Evolutionary conservation across 805 yeast species (phyloP).

Genomic region (Komagataella pastoris): DNA sequence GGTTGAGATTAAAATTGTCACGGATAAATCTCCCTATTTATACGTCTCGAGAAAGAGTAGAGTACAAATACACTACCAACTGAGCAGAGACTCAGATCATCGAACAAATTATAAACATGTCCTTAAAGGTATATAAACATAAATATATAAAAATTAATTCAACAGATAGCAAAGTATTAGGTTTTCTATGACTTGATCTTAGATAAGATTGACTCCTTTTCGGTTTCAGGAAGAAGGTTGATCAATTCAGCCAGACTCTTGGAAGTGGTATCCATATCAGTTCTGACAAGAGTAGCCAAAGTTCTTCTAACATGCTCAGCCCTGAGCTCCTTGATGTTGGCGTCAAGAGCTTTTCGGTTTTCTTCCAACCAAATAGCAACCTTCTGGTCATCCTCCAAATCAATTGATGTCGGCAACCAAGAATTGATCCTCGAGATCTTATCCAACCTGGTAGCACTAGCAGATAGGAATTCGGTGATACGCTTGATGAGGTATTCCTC

Average conservation of each 20-base stretch:
- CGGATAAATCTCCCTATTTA: not conserved
- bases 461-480: slow-evolving; percentile 46
- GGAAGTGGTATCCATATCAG: slow-evolving; percentile 36
- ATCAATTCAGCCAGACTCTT: slow-evolving; percentile 43
- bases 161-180: slow-evolving; percentile 11
- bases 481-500: slow-evolving; percentile 80
- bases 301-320: slow-evolving; percentile 53
- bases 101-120: not conserved
- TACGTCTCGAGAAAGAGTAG: not conserved
- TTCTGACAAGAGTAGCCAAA: slow-evolving; percentile 44
- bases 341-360: slow-evolving; percentile 50
- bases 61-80: not conserved
- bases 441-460: slow-evolving; percentile 57
- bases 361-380: slow-evolving; percentile 82
- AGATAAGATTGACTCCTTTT: slow-evolving; percentile 20
- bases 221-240: slow-evolving; percentile 37
- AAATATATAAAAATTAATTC: slow-evolving; percentile 7
- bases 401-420: slow-evolving; percentile 66
- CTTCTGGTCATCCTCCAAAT: slow-evolving; percentile 57
- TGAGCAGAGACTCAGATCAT: not conserved
- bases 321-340: slow-evolving; percentile 48
- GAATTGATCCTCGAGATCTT: slow-evolving; percentile 78
- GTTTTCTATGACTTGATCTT: not conserved
- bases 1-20: not conserved
- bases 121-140: not conserved